Percentiles rank a stretch among this genome's conserved stretches.
These are phyloP conservation scores for Calamus simplicifolius DNA, from an alignment of 176 grass and related monocot genomes.

Conservation along the genomic window DNA sequence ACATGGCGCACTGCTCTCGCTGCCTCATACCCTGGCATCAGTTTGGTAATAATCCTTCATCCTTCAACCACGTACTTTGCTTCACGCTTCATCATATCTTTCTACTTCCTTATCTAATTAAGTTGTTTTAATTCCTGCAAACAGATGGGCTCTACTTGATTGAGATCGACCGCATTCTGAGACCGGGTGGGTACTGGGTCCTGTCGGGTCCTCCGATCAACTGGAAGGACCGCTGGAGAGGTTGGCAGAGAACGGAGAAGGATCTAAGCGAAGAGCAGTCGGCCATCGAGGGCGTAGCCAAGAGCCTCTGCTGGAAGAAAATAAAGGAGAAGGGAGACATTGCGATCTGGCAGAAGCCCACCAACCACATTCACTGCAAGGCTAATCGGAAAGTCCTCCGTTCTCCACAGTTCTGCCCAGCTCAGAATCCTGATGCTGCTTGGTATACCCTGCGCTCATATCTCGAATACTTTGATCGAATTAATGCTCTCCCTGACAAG, in stretches of 20 bases:
- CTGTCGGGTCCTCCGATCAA: conserved; percentile 93
- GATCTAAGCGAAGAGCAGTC: conserved; percentile 61
- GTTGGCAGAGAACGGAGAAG: conserved; percentile 54
- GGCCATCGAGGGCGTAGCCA: conserved; percentile 64
- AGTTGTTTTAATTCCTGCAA: neutral
- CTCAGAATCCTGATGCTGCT: conserved; percentile 54
- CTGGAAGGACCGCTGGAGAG: conserved; percentile 71
- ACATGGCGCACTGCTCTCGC: conserved; percentile 93
- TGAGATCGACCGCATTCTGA: conserved; percentile 80
- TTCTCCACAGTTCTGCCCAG: conserved; percentile 52
- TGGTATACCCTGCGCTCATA: conserved; percentile 30
- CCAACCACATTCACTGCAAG: conserved; percentile 76
- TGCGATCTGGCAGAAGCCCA: conserved; percentile 89
- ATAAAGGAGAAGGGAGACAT: conserved; percentile 62
- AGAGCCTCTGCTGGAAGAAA: conserved; percentile 88
- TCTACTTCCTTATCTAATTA: neutral
- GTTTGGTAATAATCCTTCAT: conserved; percentile 35
- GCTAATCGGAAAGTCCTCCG: conserved; percentile 41
- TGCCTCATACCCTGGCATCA: conserved; percentile 92
- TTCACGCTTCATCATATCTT: neutral
- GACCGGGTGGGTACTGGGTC: conserved; percentile 96
- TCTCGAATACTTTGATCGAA: too few species aligned
- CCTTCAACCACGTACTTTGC: neutral
- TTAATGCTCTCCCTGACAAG: too few species aligned
- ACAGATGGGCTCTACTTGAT: conserved; percentile 79